Evolutionary conservation across 169 alveolate genomes (phyloP).

Genomic region (Eimeria sp.): DNA sequence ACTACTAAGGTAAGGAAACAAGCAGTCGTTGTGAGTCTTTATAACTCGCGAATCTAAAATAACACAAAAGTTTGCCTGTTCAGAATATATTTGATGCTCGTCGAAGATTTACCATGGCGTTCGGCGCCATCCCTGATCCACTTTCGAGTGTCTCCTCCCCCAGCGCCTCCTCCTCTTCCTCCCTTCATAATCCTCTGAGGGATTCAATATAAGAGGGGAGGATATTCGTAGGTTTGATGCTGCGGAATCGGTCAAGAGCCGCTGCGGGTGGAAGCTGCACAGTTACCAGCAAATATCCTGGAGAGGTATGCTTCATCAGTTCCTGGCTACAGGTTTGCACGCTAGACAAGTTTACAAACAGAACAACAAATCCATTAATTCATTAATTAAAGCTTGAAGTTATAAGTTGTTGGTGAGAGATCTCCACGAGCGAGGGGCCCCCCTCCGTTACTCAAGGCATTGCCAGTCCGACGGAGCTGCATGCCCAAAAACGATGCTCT

Average conservation of each 20-base stretch:
- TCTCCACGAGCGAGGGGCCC: background rate
- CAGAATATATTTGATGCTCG: background rate
- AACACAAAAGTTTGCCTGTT: background rate
- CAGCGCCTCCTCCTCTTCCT: slow-evolving; percentile 76
- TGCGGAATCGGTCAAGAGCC: background rate
- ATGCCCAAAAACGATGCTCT: background rate
- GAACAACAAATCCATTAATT: too few relatives aligned
- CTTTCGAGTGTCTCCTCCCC: slow-evolving; percentile 52
- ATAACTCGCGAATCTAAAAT: background rate
- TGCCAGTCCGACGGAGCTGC: background rate
- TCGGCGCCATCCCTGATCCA: slow-evolving; percentile 81
- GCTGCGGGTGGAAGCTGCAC: background rate
- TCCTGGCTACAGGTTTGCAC: background rate
- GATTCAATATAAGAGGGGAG: background rate
- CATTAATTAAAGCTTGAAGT: background rate
- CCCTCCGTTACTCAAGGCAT: background rate
- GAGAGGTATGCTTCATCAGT: background rate
- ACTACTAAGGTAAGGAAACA: too few relatives aligned
- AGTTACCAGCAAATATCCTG: background rate
- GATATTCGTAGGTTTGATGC: background rate
- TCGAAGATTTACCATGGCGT: slow-evolving; percentile 55
- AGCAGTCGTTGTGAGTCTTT: too few relatives aligned
- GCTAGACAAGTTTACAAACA: background rate
- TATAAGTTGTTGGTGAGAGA: background rate
- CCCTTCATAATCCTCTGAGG: slow-evolving; percentile 11